Conservation (phyloP, 2,329 filamentous ascomycete genomes). For the Thelonectria discophora region DNA sequence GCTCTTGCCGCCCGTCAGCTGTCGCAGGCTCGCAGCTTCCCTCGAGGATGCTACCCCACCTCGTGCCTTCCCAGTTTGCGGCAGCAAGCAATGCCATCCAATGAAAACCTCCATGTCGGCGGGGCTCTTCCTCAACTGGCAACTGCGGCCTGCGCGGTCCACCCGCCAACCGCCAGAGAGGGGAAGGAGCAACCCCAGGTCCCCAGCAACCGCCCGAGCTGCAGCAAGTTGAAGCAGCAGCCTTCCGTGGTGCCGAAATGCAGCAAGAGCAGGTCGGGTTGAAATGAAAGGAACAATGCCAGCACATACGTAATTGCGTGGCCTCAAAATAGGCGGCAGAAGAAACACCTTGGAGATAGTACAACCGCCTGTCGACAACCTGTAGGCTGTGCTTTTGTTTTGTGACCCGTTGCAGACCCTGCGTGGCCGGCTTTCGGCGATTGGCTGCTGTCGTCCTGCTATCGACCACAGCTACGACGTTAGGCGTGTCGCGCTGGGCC, state of each 20-base stretch:
- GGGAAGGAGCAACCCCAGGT: slow-evolving; percentile 14
- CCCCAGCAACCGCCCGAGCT: slow-evolving; percentile 17
- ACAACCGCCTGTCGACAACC: neutral
- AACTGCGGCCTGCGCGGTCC: slow-evolving; percentile 18
- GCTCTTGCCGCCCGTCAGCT: neutral
- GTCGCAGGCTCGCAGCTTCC: neutral
- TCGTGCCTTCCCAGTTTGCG: neutral
- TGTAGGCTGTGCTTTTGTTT: slow-evolving; percentile 8
- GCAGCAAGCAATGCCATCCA: slow-evolving; percentile 19
- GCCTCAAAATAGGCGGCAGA: slow-evolving; percentile 15
- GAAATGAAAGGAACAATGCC: slow-evolving; percentile 9
- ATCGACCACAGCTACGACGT: slow-evolving; percentile 18
- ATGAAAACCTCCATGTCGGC: slow-evolving; percentile 17
- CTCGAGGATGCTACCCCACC: neutral
- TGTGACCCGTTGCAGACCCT: slow-evolving; percentile 8
- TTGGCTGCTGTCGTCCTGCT: slow-evolving; percentile 21
- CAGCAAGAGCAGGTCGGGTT: neutral
- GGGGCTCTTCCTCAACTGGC: slow-evolving; percentile 12
- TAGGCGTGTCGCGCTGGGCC: slow-evolving; percentile 12
- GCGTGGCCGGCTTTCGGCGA: slow-evolving; percentile 10
- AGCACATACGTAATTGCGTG: slow-evolving; percentile 20
- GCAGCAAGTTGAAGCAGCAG: neutral
- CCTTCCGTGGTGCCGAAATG: neutral
- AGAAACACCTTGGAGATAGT: slow-evolving; percentile 24
- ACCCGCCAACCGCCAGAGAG: slow-evolving; percentile 36